Conservation (phyloP, 2,329 filamentous ascomycete genomes). For the Allantophomopsis lycopodina region DNA sequence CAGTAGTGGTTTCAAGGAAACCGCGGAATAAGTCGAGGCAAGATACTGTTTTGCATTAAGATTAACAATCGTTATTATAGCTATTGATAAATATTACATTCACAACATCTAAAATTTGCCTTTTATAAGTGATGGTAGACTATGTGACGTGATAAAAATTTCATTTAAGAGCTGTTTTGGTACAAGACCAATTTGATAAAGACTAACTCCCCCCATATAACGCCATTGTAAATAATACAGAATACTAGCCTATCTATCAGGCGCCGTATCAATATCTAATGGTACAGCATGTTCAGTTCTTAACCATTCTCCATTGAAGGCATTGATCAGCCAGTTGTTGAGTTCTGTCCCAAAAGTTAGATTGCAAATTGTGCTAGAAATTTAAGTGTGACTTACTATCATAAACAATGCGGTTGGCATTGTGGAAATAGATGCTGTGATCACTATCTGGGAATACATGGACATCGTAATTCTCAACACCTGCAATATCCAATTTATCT, state of each 20-base stretch:
- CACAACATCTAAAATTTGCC: no score
- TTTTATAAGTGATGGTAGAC: no score
- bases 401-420: conserved; percentile 82
- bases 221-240: no score
- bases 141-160: no score
- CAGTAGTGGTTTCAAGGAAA: no score
- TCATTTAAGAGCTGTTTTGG: no score
- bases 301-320: conserved; percentile 94
- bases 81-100: no score
- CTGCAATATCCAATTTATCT: conserved; percentile 70
- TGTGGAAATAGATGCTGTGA: conserved; percentile 90
- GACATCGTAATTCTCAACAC: conserved; percentile 87
- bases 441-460: conserved; percentile 95
- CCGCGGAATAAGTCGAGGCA: no score
- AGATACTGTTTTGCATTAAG: no score
- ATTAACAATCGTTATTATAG: no score
- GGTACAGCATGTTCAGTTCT: conserved; percentile 19
- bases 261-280: conserved; percentile 12
- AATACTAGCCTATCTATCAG: conserved; percentile 4
- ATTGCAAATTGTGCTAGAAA: neutral
- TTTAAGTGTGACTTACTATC: conserved; percentile 55
- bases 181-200: no score
- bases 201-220: no score
- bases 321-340: conserved; percentile 86
- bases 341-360: conserved; percentile 38